A percentile compares a stretch with the other conserved stretches of the same genome.
These are phyloP conservation scores for Polyporus arcularius DNA, from an alignment of 768 basidiomycete genomes.

Conservation along the genomic window DNA sequence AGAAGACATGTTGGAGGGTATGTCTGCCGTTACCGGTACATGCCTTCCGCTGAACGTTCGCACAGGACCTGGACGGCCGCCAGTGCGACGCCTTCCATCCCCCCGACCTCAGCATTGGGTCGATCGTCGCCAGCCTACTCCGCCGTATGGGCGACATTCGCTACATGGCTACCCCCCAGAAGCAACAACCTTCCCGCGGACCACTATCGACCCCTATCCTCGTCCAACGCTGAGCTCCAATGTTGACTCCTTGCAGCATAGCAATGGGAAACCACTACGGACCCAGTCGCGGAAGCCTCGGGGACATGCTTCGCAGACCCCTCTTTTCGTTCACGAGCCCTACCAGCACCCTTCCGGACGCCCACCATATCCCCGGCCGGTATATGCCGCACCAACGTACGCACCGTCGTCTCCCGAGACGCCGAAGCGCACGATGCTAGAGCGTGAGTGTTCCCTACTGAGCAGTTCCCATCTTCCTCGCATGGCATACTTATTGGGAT, in stretches of 20 bases:
- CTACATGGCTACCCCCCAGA: slow-evolving; percentile 1
- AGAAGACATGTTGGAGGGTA: slow-evolving; percentile 20
- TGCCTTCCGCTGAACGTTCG: background rate
- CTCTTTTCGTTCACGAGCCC: slow-evolving; percentile 11
- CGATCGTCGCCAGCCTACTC: slow-evolving; percentile 10
- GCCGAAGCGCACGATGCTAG: slow-evolving; percentile 47
- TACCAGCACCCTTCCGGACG: slow-evolving; percentile 5
- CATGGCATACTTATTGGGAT: background rate
- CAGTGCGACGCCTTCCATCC: slow-evolving; percentile 12
- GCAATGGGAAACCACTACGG: slow-evolving; percentile 23
- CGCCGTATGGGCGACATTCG: slow-evolving; percentile 9
- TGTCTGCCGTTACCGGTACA: background rate
- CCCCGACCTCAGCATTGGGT: slow-evolving; percentile 6
- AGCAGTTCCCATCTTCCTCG: background rate
- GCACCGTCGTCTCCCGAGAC: slow-evolving; percentile 20
- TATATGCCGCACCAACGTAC: slow-evolving; percentile 42
- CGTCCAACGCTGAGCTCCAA: slow-evolving; percentile 17
- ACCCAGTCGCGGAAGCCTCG: slow-evolving; percentile 20
- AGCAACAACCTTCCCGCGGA: slow-evolving; percentile 9
- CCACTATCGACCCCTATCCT: slow-evolving; percentile 17
- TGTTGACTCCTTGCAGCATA: slow-evolving; percentile 10
- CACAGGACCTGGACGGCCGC: slow-evolving; percentile 14
- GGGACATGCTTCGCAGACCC: slow-evolving; percentile 13
- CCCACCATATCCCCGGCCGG: slow-evolving; percentile 12
- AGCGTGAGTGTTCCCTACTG: slow-evolving; percentile 49